Evolutionary conservation across 2,329 filamentous ascomycete genomes (phyloP).

Genomic region (Exophiala viscosa): DNA sequence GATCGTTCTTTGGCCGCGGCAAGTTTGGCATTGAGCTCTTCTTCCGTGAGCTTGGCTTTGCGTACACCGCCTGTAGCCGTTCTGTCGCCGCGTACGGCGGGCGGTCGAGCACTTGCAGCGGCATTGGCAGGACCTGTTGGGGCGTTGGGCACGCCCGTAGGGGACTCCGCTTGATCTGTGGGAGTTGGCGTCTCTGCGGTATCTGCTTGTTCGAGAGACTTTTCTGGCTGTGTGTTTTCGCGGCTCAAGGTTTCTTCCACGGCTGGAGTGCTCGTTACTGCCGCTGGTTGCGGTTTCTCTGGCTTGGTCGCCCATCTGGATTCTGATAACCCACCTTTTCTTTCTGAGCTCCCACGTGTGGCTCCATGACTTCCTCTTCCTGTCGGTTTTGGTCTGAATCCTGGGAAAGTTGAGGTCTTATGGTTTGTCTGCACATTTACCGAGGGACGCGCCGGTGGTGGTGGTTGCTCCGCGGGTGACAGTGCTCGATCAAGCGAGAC

Average conservation of each 20-base stretch:
- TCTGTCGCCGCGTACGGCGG: conserved; percentile 53
- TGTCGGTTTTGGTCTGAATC: conserved; percentile 12
- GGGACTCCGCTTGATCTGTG: conserved; percentile 1
- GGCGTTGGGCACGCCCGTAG: conserved; percentile 4
- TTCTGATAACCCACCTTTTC: conserved; percentile 24
- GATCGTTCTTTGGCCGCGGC: conserved; percentile 61
- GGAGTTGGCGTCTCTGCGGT: background rate
- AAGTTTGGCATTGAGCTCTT: conserved; percentile 59
- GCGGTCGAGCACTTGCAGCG: conserved; percentile 26
- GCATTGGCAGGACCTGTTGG: conserved; percentile 11
- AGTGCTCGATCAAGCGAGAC: conserved; percentile 14
- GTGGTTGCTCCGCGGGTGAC: background rate
- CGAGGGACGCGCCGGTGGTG: background rate
- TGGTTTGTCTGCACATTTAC: background rate
- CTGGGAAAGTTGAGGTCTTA: conserved; percentile 1
- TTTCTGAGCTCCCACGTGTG: conserved; percentile 14
- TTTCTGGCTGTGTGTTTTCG: background rate
- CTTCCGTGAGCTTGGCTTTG: conserved; percentile 62
- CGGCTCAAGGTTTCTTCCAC: background rate
- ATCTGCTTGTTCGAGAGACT: conserved; percentile 8
- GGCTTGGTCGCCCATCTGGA: conserved; percentile 26
- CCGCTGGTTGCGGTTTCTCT: background rate
- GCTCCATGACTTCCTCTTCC: conserved; percentile 10
- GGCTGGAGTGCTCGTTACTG: background rate
- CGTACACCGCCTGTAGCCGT: conserved; percentile 52